phyloP scores from a whole-genome alignment of 768 basidiomycete genomes.

The Mycena filopes region DNA sequence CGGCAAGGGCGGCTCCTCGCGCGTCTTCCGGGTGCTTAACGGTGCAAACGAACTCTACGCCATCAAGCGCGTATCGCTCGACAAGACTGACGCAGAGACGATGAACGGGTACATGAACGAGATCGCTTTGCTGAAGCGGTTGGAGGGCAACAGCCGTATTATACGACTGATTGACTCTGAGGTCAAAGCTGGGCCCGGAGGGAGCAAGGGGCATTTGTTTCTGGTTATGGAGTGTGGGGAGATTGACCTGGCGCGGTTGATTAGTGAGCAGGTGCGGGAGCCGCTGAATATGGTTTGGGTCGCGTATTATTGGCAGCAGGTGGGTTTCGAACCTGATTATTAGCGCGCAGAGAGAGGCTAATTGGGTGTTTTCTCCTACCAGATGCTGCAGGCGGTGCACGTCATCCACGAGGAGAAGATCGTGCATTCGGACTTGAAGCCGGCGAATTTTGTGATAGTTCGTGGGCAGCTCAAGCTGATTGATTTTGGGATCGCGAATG shows the following conservation, averaged over 20 bases:
- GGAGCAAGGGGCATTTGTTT: conserved; percentile 78
- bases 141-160: conserved; percentile 93
- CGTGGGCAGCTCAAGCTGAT: conserved; percentile 96
- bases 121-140: conserved; percentile 90
- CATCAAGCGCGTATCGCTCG: conserved; percentile 91
- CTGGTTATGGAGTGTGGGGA: conserved; percentile 98
- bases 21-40: conserved; percentile 92
- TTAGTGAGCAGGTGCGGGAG: conserved; percentile 87
- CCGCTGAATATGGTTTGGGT: conserved; percentile 94
- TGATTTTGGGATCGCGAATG: conserved; percentile 99
- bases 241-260: conserved; percentile 85
- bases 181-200: conserved; percentile 75
- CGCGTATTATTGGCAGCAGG: conserved; percentile 97
- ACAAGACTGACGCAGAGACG: conserved; percentile 89
- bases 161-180: conserved; percentile 94
- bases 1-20: conserved; percentile 95
- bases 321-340: conserved; percentile 46
- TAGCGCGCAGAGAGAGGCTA: background rate
- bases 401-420: conserved; percentile 99
- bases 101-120: conserved; percentile 96
- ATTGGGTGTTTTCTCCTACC: conserved; percentile 12
- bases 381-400: conserved; percentile 99
- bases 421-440: conserved; percentile 98
- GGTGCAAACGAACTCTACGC: conserved; percentile 82
- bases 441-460: conserved; percentile 97